These are phyloP conservation scores for Aspergillus quadrilineatus DNA, from an alignment of 2,329 filamentous ascomycete species.

Conservation along the genomic window DNA sequence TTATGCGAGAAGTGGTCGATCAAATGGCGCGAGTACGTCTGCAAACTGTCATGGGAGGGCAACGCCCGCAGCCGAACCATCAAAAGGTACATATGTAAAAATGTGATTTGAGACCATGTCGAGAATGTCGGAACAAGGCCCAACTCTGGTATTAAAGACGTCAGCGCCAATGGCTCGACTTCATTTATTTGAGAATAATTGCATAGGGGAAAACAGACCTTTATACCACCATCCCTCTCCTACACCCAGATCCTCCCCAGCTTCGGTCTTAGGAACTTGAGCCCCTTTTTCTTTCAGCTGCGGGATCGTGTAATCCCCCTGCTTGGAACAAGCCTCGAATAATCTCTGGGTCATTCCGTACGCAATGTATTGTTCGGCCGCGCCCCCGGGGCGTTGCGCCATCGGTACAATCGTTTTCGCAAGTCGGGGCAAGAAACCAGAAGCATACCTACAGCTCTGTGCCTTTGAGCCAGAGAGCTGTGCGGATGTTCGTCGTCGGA, in stretches of 20 bases:
- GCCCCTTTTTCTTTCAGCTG: slow-evolving; percentile 64
- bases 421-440: slow-evolving; percentile 16
- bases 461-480: slow-evolving; percentile 10
- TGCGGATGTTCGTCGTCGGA: slow-evolving; percentile 3
- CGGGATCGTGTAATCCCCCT: slow-evolving; percentile 75
- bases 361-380: slow-evolving; percentile 70
- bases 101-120: slow-evolving; percentile 93
- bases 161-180: neutral
- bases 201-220: slow-evolving; percentile 52
- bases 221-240: slow-evolving; percentile 78
- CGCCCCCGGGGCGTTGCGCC: slow-evolving; percentile 32
- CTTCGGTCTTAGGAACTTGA: slow-evolving; percentile 67
- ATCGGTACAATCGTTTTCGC: slow-evolving; percentile 32
- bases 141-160: slow-evolving; percentile 59
- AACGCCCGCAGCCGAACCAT: slow-evolving; percentile 80
- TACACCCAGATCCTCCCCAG: slow-evolving; percentile 78
- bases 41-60: slow-evolving; percentile 62
- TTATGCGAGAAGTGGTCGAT: slow-evolving; percentile 80
- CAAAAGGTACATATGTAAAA: slow-evolving; percentile 92
- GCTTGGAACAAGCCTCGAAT: slow-evolving; percentile 70
- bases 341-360: slow-evolving; percentile 76
- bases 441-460: slow-evolving; percentile 25
- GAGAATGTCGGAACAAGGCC: slow-evolving; percentile 83
- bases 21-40: slow-evolving; percentile 82
- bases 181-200: neutral